Base-by-base conservation (phyloP, 1,284 basidiomycete species). In the Heterobasidion annosum region DNA sequence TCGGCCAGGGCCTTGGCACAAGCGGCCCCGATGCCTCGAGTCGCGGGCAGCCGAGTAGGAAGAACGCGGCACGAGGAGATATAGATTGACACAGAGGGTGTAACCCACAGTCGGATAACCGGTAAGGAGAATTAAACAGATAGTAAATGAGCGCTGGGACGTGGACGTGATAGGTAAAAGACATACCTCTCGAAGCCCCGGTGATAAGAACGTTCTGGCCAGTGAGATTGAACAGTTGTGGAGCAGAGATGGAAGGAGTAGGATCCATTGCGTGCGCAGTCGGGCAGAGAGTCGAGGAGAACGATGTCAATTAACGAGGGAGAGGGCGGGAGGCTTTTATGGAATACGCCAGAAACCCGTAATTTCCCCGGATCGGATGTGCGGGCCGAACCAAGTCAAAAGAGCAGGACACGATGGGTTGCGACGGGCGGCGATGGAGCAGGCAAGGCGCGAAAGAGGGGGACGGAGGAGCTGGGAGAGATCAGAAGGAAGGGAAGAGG, bases 1-100 rank as follows among this genome's bases (percentile, higher is more conserved):
- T 89, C 69, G 15, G 85, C 86, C 53, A 91, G 75, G 18, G 87
- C 88, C 42, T 88, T 64, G 2, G 85, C 85, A 65, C 82, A 84
- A 8, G 83, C 82, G 51, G 82, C 82, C 52, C 87, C 87, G 62
- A 90, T 91, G 48, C 87, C 85, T 86, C 25, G 25, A 25, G 25
- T 25, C 25, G 63, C 55, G 44, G 48, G 53, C 52, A 48, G 51
- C 16, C 51, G 49, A 43, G 47, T 43, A 7, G n/a, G 25, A 25
- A 25, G 25, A 25, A 25, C 25, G 4, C n/a, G 48, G 63, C 58
- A 59, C 54, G 56, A 49, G 47, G 56, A 61, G 46, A 50, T 56
- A 19, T 48, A 32, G 10, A 19, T 33, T 19, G 32, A 32, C 16
- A 32, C 15, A 48, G 47, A 48, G 16, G 25, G 16, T 4, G 47